Evolutionary conservation across 495 filamentous ascomycete genomes (phyloP).

Genomic region (Lophiotrema nucula): DNA sequence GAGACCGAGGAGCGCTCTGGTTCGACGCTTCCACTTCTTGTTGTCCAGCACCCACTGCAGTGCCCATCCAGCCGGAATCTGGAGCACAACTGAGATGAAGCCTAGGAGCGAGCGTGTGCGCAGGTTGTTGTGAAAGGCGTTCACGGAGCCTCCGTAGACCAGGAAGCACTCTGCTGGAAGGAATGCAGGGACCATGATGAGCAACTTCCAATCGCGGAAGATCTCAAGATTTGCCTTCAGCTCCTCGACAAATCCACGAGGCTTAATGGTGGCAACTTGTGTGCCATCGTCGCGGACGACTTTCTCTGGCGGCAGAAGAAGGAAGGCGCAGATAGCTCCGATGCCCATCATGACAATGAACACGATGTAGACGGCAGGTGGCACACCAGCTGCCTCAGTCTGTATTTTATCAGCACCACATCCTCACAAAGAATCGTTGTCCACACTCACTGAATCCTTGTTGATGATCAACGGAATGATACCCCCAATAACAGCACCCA

Average conservation of each 20-base stretch:
- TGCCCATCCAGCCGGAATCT: slow-evolving; percentile 5
- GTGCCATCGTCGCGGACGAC: not conserved
- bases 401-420: not conserved
- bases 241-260: not conserved
- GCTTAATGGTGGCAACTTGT: not conserved
- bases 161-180: slow-evolving; percentile 10
- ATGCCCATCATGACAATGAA: slow-evolving; percentile 20
- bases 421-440: not conserved
- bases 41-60: slow-evolving; percentile 11
- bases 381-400: slow-evolving; percentile 3
- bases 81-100: slow-evolving; percentile 4
- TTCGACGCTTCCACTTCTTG: not conserved
- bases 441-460: not conserved
- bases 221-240: not conserved
- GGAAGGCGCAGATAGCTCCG: not conserved
- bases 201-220: slow-evolving; percentile 7
- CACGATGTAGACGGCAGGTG: slow-evolving; percentile 2
- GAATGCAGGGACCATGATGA: slow-evolving; percentile 9
- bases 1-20: slow-evolving; percentile 4
- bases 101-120: not conserved
- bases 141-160: slow-evolving; percentile 13
- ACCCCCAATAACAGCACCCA: slow-evolving; percentile 9
- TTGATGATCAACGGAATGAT: slow-evolving; percentile 21
- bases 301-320: not conserved
- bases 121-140: slow-evolving; percentile 14